phyloP scores from a whole-genome alignment of 495 filamentous ascomycete species.

The Penicillium egyptiacum region DNA sequence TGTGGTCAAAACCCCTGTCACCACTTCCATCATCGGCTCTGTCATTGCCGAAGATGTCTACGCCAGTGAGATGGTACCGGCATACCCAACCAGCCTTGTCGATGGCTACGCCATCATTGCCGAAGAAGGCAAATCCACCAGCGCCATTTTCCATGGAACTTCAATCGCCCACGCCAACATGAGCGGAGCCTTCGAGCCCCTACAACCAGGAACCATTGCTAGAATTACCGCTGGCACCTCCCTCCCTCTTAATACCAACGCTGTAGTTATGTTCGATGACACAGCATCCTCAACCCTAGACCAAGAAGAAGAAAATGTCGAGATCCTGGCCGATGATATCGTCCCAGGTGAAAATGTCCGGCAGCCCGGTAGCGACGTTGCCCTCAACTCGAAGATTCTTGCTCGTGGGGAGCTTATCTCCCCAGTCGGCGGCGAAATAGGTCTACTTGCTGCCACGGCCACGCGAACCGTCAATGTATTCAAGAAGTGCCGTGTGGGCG shows the following conservation, averaged over 20 bases:
- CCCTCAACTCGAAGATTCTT: conserved; percentile 64
- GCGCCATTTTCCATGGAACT: conserved; percentile 79
- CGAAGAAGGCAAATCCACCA: conserved; percentile 53
- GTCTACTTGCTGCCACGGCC: conserved; percentile 83
- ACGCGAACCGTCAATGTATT: conserved; percentile 71
- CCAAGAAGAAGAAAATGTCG: conserved; percentile 79
- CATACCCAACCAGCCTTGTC: conserved; percentile 92
- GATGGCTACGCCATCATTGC: conserved; percentile 85
- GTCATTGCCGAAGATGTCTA: conserved; percentile 81
- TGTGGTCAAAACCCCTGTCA: conserved; percentile 58
- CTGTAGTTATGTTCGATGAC: conserved; percentile 98
- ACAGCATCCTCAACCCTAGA: conserved; percentile 73
- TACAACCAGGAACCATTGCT: conserved; percentile 74
- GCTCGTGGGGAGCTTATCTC: conserved; percentile 74
- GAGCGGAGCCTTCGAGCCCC: conserved; percentile 53
- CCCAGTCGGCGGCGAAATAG: conserved; percentile 84
- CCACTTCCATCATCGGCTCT: conserved; percentile 63
- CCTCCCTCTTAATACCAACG: conserved; percentile 80
- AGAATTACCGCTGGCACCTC: conserved; percentile 94
- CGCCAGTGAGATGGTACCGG: conserved; percentile 79
- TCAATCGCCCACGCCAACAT: conserved; percentile 81
- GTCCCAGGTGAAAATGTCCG: conserved; percentile 81
- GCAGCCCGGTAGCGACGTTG: conserved; percentile 86
- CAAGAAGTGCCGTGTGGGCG: conserved; percentile 73
- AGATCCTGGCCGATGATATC: conserved; percentile 75